phyloP scores from a whole-genome alignment of 1,284 basidiomycete species.

The Puccinia brachypodii region DNA sequence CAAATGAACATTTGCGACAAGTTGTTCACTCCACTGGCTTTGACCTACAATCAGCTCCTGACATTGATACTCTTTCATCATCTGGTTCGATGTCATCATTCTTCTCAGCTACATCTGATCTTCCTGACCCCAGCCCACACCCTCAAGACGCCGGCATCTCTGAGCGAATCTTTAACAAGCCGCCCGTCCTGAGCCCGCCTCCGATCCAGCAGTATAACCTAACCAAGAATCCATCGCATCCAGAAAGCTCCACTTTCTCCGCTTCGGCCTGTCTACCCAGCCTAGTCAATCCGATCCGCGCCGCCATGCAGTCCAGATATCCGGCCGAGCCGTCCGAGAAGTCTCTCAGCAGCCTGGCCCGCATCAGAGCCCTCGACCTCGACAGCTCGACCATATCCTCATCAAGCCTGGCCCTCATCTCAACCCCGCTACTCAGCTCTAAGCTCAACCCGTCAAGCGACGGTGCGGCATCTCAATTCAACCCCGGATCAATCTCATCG shows the following conservation, averaged over 20 bases:
- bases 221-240: not conserved
- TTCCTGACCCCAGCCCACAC: not conserved
- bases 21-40: slow-evolving; percentile 16
- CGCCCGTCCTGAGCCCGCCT: not conserved
- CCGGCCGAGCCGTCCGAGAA: not conserved
- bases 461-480: not conserved
- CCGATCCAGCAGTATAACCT: not conserved
- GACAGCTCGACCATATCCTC: not conserved
- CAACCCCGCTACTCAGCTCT: not conserved
- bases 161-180: not conserved
- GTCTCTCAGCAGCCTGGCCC: not conserved
- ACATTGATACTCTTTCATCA: slow-evolving; percentile 27
- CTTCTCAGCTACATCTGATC: slow-evolving; percentile 40
- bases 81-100: slow-evolving; percentile 40
- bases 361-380: not conserved
- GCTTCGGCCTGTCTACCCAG: not conserved
- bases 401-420: not conserved
- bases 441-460: not conserved
- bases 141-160: not conserved
- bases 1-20: slow-evolving; percentile 5
- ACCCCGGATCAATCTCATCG: not conserved
- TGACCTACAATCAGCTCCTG: slow-evolving; percentile 22
- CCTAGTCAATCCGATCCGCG: slow-evolving; percentile 15
- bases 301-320: not conserved
- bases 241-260: slow-evolving; percentile 1